phyloP scores from a whole-genome alignment of 108 stramenopile species.

The Cyclotella baltica region DNA sequence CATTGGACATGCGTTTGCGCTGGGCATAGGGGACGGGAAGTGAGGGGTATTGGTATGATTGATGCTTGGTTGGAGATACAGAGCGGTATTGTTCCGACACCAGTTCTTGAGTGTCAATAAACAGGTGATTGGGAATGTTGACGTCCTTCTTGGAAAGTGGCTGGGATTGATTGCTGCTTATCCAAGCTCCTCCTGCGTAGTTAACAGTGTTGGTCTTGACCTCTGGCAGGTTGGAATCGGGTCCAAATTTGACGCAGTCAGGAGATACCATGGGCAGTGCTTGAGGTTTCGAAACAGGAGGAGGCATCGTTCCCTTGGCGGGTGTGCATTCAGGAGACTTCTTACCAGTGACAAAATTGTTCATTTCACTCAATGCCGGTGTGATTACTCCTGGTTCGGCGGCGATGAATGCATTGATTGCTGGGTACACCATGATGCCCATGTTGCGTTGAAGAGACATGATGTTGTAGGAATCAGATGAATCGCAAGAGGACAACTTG shows the following conservation, averaged over 20 bases:
- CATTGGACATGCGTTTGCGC: slow-evolving; percentile 84
- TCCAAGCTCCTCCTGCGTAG: slow-evolving; percentile 53
- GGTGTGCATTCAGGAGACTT: slow-evolving; percentile 39
- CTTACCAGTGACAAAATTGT: slow-evolving; percentile 67
- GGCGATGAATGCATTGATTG: slow-evolving; percentile 83
- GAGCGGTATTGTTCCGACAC: slow-evolving; percentile 76
- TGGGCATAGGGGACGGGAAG: slow-evolving; percentile 87
- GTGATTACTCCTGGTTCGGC: slow-evolving; percentile 82
- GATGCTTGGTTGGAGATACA: slow-evolving; percentile 52
- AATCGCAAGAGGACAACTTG: slow-evolving; percentile 52
- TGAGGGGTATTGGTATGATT: slow-evolving; percentile 68
- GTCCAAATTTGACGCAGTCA: slow-evolving; percentile 32
- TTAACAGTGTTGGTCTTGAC: slow-evolving; percentile 36
- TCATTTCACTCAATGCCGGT: slow-evolving; percentile 80
- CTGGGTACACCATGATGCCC: slow-evolving; percentile 82
- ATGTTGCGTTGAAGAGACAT: slow-evolving; percentile 76
- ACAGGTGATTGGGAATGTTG: slow-evolving; percentile 52
- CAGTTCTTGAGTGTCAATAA: slow-evolving; percentile 72
- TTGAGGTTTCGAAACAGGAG: neutral
- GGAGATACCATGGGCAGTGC: slow-evolving; percentile 46
- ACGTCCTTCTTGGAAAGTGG: neutral
- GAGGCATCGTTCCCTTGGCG: slow-evolving; percentile 19
- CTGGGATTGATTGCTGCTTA: slow-evolving; percentile 36
- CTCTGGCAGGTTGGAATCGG: slow-evolving; percentile 12
- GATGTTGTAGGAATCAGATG: slow-evolving; percentile 56